These are phyloP conservation scores for Leccinum subrobustum DNA, from an alignment of 1,284 basidiomycete species.

Conservation along the genomic window DNA sequence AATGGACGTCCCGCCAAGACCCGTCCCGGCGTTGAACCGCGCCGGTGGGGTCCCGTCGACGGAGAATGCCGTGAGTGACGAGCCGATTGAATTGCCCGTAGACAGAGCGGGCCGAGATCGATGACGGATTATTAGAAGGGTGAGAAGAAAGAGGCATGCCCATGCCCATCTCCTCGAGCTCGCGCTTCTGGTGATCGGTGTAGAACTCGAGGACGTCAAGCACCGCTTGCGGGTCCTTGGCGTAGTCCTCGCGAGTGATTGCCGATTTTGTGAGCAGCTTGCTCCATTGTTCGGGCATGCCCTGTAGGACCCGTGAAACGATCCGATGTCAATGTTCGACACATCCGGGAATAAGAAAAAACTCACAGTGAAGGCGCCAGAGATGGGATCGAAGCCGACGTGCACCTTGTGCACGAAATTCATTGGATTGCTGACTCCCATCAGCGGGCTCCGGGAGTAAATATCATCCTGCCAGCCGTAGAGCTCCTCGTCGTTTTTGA, in stretches of 20 bases:
- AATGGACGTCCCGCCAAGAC: conserved; percentile 65
- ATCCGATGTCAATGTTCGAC: conserved; percentile 5
- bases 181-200: conserved; percentile 95
- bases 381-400: conserved; percentile 94
- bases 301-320: conserved; percentile 45
- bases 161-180: conserved; percentile 64
- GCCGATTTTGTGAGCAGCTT: conserved; percentile 96
- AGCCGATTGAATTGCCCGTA: conserved; percentile 24
- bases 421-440: conserved; percentile 92
- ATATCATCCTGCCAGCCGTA: conserved; percentile 98
- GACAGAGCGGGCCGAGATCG: conserved; percentile 19
- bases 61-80: conserved; percentile 31
- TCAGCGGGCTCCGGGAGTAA: conserved; percentile 87
- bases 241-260: conserved; percentile 97
- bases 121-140: conserved; percentile 7
- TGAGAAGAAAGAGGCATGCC: conserved; percentile 26
- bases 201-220: conserved; percentile 98
- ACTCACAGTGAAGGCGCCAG: conserved; percentile 87
- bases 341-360: background rate
- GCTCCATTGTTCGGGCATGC: conserved; percentile 96
- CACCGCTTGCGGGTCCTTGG: conserved; percentile 95
- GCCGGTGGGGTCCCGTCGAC: conserved; percentile 51
- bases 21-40: conserved; percentile 65
- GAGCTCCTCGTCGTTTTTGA: conserved; percentile 94
- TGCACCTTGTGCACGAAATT: conserved; percentile 99